Conservation (phyloP, 1,139 yeast genomes). For the Geotrichum bryndzae region DNA sequence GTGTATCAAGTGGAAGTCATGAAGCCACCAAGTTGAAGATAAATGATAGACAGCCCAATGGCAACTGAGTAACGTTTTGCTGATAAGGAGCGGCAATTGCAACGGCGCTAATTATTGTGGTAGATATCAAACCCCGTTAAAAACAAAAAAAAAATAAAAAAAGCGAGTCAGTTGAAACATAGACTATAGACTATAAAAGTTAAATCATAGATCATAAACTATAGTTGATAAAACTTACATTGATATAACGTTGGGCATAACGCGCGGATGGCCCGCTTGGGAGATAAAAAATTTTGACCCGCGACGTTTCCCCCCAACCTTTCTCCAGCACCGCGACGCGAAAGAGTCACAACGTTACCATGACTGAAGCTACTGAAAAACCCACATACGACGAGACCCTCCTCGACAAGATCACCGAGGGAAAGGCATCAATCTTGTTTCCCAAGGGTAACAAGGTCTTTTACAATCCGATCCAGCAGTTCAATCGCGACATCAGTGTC, state of each 20-base stretch:
- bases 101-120: too few species aligned
- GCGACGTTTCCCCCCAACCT: neutral
- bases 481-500: conserved; percentile 85
- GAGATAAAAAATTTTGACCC: neutral
- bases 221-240: too few species aligned
- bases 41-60: too few species aligned
- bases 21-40: too few species aligned
- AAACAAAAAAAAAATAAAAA: too few species aligned
- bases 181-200: too few species aligned
- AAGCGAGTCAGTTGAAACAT: too few species aligned
- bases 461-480: conserved; percentile 94
- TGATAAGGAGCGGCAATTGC: too few species aligned
- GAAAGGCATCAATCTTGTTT: conserved; percentile 70
- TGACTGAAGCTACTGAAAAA: neutral
- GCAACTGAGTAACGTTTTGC: too few species aligned
- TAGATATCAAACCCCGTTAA: too few species aligned
- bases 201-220: too few species aligned
- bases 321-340: neutral
- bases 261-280: neutral
- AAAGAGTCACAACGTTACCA: neutral
- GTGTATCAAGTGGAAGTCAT: too few species aligned
- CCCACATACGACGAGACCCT: conserved; percentile 1
- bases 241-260: neutral
- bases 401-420: conserved; percentile 52
- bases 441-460: conserved; percentile 80